Base-by-base conservation (phyloP, 495 filamentous ascomycete species). In the Neurospora sublineolata region DNA sequence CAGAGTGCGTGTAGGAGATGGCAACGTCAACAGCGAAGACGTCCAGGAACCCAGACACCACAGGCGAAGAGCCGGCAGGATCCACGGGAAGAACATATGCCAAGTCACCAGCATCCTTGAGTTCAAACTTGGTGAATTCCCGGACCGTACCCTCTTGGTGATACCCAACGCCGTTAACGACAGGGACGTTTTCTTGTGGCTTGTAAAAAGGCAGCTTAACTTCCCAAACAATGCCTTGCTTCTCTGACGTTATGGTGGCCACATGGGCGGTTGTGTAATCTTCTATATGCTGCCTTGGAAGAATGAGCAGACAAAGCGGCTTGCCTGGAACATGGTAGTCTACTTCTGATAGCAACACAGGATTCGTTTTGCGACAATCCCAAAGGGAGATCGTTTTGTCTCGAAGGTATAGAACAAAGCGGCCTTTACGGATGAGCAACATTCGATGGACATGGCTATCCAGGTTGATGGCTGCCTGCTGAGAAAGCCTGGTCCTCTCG, bases 71-170 rank as follows among this genome's bases (percentile, higher is more conserved):
- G 33, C 94, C 94, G 11, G 94, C 94, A 14, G 94, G 93, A 78
- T 98, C 94, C 64, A 97, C 93, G 3, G 94, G 93, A 9, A 97
- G 82, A 4, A 97, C 90, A 75, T 94, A 95, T 14, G 89, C 87
- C 23, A 97, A 80, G 71, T 94, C 91, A 70, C 93, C 91, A 10
- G 88, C 84, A 37, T 90, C 80, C 1, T 90, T 88, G 14, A 97
- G 84, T 42, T 88, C 82, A 80, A 97, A 96, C 14, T 79, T 83
- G 77, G 89, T 90, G 69, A 93, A 93, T 69, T 94, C 86, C 38
- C 82, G 80, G 27, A 97, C 81, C 14, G 74, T 83, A 8, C 79
- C 80, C 8, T 77, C 73, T 64, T 78, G 75, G 58, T 82, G 73
- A 33, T 70, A 68, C 77, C 70, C 75, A 74, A 71, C 71, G 36